phyloP scores from a whole-genome alignment of 129 eudicot species.

The Ambrosia artemisiifolia region DNA sequence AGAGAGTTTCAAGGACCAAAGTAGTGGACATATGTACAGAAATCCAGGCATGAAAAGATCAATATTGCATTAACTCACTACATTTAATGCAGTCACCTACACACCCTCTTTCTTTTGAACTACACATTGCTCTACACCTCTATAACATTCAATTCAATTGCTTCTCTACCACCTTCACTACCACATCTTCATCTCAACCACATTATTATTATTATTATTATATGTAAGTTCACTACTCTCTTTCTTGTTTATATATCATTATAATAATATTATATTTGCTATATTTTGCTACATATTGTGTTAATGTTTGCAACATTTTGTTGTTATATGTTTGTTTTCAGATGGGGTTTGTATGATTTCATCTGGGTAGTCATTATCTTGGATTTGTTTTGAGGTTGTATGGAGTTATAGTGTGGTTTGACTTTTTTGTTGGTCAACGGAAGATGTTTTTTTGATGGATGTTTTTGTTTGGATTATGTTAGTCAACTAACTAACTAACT shows the following conservation, averaged over 20 bases:
- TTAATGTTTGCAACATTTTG: background rate
- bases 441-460: background rate
- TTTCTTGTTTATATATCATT: slow-evolving; percentile 22
- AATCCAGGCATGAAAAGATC: slow-evolving; percentile 73
- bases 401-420: slow-evolving; percentile 13
- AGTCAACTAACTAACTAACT: background rate
- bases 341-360: slow-evolving; percentile 27
- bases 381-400: slow-evolving; percentile 9
- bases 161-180: slow-evolving; percentile 24
- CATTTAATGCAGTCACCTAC: slow-evolving; percentile 86
- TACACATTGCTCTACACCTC: slow-evolving; percentile 27
- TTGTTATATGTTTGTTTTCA: slow-evolving; percentile 19
- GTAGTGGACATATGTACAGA: slow-evolving; percentile 47
- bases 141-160: slow-evolving; percentile 25
- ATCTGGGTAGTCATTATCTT: slow-evolving; percentile 36
- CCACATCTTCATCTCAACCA: background rate
- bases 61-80: slow-evolving; percentile 60
- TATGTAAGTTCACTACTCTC: slow-evolving; percentile 28
- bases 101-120: slow-evolving; percentile 39
- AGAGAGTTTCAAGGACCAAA: slow-evolving; percentile 33
- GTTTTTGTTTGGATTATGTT: slow-evolving; percentile 17
- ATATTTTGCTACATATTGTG: background rate
- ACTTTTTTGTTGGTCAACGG: slow-evolving; percentile 18
- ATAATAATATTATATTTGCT: too few species aligned
- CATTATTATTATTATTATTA: too few species aligned